phyloP scores from a whole-genome alignment of 805 yeast genomes.

The Candida boleticola region DNA sequence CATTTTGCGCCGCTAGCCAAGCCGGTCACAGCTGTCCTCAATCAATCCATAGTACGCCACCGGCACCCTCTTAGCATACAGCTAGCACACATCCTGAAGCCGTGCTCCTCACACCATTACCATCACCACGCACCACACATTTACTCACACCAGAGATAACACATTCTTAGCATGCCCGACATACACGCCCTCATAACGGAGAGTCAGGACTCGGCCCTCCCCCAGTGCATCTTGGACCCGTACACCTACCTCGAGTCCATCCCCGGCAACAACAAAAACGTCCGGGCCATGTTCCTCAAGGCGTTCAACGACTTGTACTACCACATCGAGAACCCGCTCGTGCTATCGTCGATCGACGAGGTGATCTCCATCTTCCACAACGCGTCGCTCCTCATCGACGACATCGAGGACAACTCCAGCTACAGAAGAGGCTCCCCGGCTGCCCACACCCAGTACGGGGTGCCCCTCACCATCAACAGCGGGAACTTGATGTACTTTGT shows the following conservation, averaged over 20 bases:
- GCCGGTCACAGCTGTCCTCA: too few relatives aligned
- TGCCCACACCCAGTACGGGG: conserved; percentile 76
- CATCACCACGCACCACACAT: too few relatives aligned
- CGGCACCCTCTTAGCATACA: too few relatives aligned
- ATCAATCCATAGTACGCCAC: too few relatives aligned
- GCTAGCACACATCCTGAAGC: too few relatives aligned
- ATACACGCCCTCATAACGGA: conserved; percentile 3
- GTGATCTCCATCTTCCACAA: conserved; percentile 35
- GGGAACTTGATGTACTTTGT: conserved; percentile 80
- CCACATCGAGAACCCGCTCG: conserved; percentile 20
- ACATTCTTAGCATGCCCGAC: too few relatives aligned
- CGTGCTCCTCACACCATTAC: too few relatives aligned
- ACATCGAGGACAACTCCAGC: conserved; percentile 76
- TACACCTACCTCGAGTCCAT: conserved; percentile 29
- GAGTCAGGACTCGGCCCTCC: conserved; percentile 9
- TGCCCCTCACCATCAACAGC: conserved; percentile 76
- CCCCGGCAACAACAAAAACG: conserved; percentile 32
- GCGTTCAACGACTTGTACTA: conserved; percentile 35
- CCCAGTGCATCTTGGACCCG: conserved; percentile 22
- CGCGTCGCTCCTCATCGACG: conserved; percentile 59
- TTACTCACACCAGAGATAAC: too few relatives aligned
- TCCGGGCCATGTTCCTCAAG: conserved; percentile 26
- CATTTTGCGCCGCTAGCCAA: too few relatives aligned
- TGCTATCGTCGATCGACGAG: conserved; percentile 25
- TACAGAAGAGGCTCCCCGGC: conserved; percentile 76